phyloP scores from a whole-genome alignment of 208 protist species.

The Spongospora subterranea region DNA sequence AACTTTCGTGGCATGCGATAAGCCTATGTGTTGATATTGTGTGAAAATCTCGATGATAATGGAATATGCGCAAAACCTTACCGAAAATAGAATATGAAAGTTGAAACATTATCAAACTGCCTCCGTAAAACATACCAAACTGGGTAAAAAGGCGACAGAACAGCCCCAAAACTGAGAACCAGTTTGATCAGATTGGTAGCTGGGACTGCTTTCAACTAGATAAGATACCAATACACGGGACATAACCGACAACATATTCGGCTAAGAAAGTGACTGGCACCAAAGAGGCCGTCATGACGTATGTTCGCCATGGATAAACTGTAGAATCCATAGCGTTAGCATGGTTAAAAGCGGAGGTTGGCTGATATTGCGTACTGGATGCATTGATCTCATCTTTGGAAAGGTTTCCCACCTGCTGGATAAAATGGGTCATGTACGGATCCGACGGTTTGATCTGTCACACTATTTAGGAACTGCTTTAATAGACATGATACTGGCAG shows the following conservation, averaged over 20 bases:
- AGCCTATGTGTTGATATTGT: neutral
- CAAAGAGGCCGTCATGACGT: neutral
- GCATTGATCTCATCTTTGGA: conserved; percentile 18
- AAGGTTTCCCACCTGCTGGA: neutral
- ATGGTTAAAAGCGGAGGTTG: neutral
- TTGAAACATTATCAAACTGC: neutral
- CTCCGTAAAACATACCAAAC: neutral
- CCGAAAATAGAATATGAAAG: conserved; percentile 12
- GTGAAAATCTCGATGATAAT: neutral
- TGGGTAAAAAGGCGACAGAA: neutral
- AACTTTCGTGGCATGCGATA: conserved; percentile 26
- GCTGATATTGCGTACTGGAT: neutral
- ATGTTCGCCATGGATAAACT: neutral
- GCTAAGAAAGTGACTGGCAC: neutral
- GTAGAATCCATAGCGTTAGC: neutral
- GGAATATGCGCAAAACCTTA: neutral
- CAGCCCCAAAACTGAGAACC: conserved; percentile 26
- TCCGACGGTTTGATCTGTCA: conserved; percentile 30
- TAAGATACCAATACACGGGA: conserved; percentile 7
- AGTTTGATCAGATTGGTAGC: neutral
- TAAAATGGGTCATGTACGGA: neutral
- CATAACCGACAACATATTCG: conserved; percentile 28
- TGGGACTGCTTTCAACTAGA: neutral
- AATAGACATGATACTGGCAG: neutral
- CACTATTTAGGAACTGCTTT: neutral